Conservation (phyloP, 2,329 filamentous ascomycete genomes). For the Aspergillus costaricaensis region DNA sequence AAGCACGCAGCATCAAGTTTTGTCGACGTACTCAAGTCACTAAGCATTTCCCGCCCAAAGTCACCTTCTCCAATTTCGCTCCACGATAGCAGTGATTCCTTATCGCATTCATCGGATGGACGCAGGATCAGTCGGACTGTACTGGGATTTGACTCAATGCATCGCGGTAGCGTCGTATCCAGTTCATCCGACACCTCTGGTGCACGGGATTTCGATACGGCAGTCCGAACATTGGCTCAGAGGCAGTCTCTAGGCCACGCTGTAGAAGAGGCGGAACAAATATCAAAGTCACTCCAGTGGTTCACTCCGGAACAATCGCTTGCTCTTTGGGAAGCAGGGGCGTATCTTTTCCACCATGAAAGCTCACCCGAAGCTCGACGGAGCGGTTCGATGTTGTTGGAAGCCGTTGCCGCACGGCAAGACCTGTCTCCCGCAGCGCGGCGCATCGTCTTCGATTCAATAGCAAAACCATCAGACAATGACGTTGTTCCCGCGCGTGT, state of each 20-base stretch:
- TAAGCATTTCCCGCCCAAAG: conserved; percentile 44
- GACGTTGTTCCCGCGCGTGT: conserved; percentile 43
- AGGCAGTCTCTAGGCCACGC: conserved; percentile 38
- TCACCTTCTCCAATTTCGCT: conserved; percentile 39
- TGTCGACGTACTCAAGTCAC: conserved; percentile 46
- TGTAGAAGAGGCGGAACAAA: conserved; percentile 41
- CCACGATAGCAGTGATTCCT: conserved; percentile 35
- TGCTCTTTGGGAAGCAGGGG: conserved; percentile 42
- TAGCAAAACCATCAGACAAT: conserved; percentile 35
- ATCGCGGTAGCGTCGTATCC: conserved; percentile 43
- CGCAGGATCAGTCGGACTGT: conserved; percentile 35
- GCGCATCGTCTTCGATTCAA: conserved; percentile 38
- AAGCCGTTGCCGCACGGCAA: conserved; percentile 40
- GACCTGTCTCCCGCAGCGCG: conserved; percentile 41
- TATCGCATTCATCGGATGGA: conserved; percentile 34
- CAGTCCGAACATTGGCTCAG: conserved; percentile 39
- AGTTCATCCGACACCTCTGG: conserved; percentile 42
- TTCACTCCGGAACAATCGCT: conserved; percentile 44
- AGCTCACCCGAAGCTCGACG: conserved; percentile 39
- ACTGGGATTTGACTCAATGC: conserved; percentile 44
- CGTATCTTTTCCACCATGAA: conserved; percentile 40
- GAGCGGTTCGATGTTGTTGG: conserved; percentile 38
- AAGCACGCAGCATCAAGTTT: conserved; percentile 42
- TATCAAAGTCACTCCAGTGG: conserved; percentile 36
- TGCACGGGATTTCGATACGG: conserved; percentile 41